Evolutionary conservation across 495 filamentous ascomycete genomes (phyloP), one percentile per base, ranked within the genome.

Genomic region (Aspergillus avenaceus): DNA sequence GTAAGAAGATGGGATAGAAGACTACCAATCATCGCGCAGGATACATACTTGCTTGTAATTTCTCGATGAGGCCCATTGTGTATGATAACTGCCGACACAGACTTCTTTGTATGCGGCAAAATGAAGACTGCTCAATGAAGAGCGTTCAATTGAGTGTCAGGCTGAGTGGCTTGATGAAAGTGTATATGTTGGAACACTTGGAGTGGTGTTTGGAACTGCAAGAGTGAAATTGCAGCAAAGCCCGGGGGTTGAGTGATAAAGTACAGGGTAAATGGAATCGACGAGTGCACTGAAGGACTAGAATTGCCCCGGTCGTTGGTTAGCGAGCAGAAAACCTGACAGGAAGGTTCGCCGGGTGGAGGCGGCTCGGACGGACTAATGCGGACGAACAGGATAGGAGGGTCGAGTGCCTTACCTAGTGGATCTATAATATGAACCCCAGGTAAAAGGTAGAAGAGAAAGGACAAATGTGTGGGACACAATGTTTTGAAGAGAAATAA

Each of bases 41-140:
- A 40, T 37, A 52, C 56, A 66, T 69, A 81, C 78, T 81, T 48
- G 74, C 69, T 71, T 81, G 77, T 46, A 81, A 62, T 45, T 81
- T 81, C 48, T 79, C 76, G 43, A 81, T 67, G 63, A 80, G 64
- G 60, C 77, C 78, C 78, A 80, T 80, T 52, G 47, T 72, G 55
- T 51, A 25, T 49, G 28, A n/a, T n/a, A n/a, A n/a, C n/a, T n/a
- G n/a, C n/a, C n/a, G n/a, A n/a, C n/a, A n/a, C n/a, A n/a, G n/a
- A n/a, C n/a, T n/a, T n/a, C n/a, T n/a, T n/a, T n/a, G n/a, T n/a
- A n/a, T n/a, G n/a, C n/a, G n/a, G n/a, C n/a, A n/a, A n/a, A n/a
- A n/a, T n/a, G n/a, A n/a, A n/a, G n/a, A n/a, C n/a, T n/a, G 13
- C 28, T 14, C 29, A 3, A 12, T 37, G 23, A 31, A 44, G 21